Evolutionary conservation across 345 rosid species (phyloP), one percentile per base, ranked within the genome.

Genomic region (Gossypium thurberi): DNA sequence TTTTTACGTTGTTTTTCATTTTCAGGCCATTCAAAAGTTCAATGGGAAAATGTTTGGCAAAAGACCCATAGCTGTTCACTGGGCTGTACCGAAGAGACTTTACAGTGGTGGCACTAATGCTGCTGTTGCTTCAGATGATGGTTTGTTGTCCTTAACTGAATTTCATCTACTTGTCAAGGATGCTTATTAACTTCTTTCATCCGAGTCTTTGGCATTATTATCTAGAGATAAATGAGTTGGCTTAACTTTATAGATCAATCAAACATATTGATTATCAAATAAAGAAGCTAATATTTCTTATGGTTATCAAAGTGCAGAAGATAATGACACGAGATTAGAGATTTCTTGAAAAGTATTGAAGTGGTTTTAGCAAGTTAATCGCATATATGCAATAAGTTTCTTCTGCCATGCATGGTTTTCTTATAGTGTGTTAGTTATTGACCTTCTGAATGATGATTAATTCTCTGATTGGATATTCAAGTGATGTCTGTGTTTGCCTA

Each of bases 41-140:
- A 92, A 95, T 18, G 90, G 89, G 70, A 80, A 88, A 78, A 79
- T 67, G 84, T 86, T 90, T 84, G 82, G 77, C 66, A 86, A 85
- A 84, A 87, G 99, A 78, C 87, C 97, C 40, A 87, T 92, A 78
- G 96, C 94, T 66, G 94, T 95, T 73, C 98, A 95, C 78, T 92
- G 96, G 99, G 99, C 96, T 74, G 90, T 95, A 80, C 86, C 96
- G 8, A 95, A 92, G 84, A 95, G 91, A 75, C 65, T 95, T 13
- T 91, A 92, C 76, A 79, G 75, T 69, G 82, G 70, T 50, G 79
- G 90, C 21, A 75, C 83, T 72, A 83, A 72, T 79, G 78, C 83
- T 17, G 75, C 81, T 72, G 76, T 70, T 78, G 82, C 81, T 70
- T 69, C 87, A 59, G 85, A 77, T 62, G 90, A 87, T 81, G 97